Evolutionary conservation across 2,329 filamentous ascomycete species (phyloP).

Genomic region (Calonectria pauciramosa): DNA sequence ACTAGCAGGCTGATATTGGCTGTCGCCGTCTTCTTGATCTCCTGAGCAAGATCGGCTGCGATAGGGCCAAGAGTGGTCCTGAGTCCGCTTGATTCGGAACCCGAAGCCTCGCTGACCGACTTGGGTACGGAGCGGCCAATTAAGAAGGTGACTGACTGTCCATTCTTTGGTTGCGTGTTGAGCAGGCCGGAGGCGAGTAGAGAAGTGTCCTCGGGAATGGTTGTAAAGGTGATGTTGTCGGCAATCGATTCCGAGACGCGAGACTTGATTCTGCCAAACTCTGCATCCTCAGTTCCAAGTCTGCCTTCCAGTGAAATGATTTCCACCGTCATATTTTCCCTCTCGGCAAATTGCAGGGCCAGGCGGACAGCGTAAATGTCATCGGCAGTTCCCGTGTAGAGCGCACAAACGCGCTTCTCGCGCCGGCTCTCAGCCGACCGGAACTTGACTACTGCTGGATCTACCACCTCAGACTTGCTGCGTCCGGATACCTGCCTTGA

Average conservation of each 20-base stretch:
- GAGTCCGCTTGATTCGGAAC: slow-evolving; percentile 5
- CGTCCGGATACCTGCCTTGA: slow-evolving; percentile 23
- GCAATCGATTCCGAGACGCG: slow-evolving; percentile 1
- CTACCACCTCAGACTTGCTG: slow-evolving; percentile 20
- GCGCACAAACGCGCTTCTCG: slow-evolving; percentile 82
- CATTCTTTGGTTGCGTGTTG: slow-evolving; percentile 1
- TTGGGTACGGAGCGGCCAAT: slow-evolving; percentile 20
- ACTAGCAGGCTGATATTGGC: slow-evolving; percentile 21
- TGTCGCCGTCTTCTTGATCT: slow-evolving; percentile 18
- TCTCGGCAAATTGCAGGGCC: slow-evolving; percentile 85
- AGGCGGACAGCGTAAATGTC: slow-evolving; percentile 85
- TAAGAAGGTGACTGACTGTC: slow-evolving; percentile 24
- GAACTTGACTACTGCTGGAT: slow-evolving; percentile 20
- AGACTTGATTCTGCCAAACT: slow-evolving; percentile 23
- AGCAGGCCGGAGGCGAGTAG: slow-evolving; percentile 17
- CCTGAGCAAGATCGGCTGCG: slow-evolving; percentile 9
- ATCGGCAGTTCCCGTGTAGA: slow-evolving; percentile 86
- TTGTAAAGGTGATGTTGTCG: slow-evolving; percentile 22
- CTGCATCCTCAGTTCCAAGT: slow-evolving; percentile 9
- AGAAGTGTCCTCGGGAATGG: slow-evolving; percentile 27
- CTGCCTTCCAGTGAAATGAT: slow-evolving; percentile 19
- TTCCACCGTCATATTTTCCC: slow-evolving; percentile 50
- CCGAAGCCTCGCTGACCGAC: not conserved
- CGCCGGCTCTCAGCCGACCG: slow-evolving; percentile 31
- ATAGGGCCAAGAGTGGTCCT: slow-evolving; percentile 17